A percentile compares a stretch with the other conserved stretches of the same genome.
Conservation (phyloP, 805 yeast genomes). For the Nakazawaea ernobii region DNA sequence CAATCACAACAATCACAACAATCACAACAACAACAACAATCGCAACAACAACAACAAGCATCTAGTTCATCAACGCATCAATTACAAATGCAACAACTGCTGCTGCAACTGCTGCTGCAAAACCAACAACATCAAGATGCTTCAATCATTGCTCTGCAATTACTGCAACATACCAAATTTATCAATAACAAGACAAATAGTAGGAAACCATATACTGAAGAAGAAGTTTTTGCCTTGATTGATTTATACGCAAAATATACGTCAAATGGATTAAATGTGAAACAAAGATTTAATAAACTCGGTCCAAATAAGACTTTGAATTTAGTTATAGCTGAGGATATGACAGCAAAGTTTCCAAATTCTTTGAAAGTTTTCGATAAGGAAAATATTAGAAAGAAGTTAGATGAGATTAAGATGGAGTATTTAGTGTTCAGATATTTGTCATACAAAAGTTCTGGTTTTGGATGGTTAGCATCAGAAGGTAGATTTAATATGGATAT, state of each 20-base stretch:
- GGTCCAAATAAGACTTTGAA: slow-evolving; percentile 6
- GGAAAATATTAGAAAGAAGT: slow-evolving; percentile 11
- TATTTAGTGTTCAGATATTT: slow-evolving; percentile 10
- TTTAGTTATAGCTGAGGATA: slow-evolving; percentile 7
- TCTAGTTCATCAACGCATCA: background rate
- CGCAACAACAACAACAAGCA: background rate
- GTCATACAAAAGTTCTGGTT: slow-evolving; percentile 6
- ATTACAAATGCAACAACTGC: background rate
- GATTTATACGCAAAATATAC: slow-evolving; percentile 9
- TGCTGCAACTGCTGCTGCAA: background rate
- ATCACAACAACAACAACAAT: background rate
- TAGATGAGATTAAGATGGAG: slow-evolving; percentile 11
- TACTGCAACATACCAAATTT: background rate
- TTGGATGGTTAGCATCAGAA: slow-evolving; percentile 10
- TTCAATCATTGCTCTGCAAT: slow-evolving; percentile 5
- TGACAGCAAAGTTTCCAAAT: slow-evolving; percentile 10
- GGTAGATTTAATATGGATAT: slow-evolving; percentile 8
- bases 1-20: slow-evolving; percentile 21
- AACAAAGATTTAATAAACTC: background rate
- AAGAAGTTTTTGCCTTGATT: slow-evolving; percentile 10
- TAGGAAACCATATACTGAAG: slow-evolving; percentile 14
- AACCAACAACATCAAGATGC: background rate
- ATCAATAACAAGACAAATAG: slow-evolving; percentile 6
- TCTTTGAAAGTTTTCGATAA: slow-evolving; percentile 10
- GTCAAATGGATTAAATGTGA: slow-evolving; percentile 7